phyloP scores from a whole-genome alignment of 106 monocot genomes.

The Dendrobium catenatum region DNA sequence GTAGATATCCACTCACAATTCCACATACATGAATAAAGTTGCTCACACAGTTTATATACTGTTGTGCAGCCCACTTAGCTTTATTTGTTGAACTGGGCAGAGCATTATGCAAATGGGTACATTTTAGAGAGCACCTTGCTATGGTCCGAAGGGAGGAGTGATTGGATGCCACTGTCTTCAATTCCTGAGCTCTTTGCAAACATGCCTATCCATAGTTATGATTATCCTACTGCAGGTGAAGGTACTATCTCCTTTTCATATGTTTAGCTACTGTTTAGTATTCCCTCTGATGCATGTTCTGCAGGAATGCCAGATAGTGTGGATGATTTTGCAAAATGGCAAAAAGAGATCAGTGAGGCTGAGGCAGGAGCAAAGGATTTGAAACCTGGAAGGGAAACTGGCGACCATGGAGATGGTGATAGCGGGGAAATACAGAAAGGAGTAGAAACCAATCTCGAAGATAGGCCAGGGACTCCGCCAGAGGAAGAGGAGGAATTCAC shows the following conservation, averaged over 20 bases:
- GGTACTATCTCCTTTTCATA: not conserved
- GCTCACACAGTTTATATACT: not conserved
- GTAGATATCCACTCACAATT: not conserved
- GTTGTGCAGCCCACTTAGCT: constrained; percentile 14
- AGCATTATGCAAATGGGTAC: constrained; percentile 73
- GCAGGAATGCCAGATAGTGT: constrained; percentile 19
- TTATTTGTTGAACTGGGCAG: constrained; percentile 50
- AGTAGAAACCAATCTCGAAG: constrained; percentile 30
- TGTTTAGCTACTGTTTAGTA: not conserved
- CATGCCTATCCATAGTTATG: constrained; percentile 11
- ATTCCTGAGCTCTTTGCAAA: constrained; percentile 48
- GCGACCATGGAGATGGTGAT: not conserved
- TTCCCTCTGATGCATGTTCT: not conserved
- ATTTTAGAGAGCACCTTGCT: constrained; percentile 53
- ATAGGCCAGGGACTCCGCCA: constrained; percentile 76
- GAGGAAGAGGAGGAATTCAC: constrained; percentile 94
- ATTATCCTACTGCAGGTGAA: constrained; percentile 26
- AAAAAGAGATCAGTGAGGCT: constrained; percentile 45
- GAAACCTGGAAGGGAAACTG: constrained; percentile 19
- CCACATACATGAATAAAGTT: not conserved
- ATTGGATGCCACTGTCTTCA: constrained; percentile 77
- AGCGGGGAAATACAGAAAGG: constrained; percentile 17
- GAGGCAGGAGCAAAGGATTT: constrained; percentile 26
- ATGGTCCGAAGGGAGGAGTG: constrained; percentile 80
- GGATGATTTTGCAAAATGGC: constrained; percentile 58